Evolutionary conservation across 305 asterid species (phyloP).

Genomic region (Fraxinus dipetala): DNA sequence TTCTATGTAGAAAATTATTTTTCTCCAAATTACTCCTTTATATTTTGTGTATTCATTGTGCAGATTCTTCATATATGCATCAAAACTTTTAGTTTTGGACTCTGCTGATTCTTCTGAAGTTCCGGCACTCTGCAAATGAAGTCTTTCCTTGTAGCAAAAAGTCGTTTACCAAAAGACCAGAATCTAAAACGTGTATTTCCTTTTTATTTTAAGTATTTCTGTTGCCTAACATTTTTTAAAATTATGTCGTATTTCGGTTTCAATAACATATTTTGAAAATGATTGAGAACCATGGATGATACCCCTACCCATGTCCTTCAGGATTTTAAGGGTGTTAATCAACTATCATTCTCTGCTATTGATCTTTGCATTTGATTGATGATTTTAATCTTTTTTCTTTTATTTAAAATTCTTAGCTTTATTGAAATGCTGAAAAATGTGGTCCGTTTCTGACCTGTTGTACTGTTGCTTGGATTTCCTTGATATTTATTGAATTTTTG

Average conservation of each 20-base stretch:
- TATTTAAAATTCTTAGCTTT: neutral
- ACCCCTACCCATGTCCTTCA: neutral
- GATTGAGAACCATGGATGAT: constrained; percentile 26
- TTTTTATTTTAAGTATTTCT: constrained; percentile 20
- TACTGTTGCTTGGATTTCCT: neutral
- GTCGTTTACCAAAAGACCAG: constrained; percentile 34
- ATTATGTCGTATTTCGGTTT: constrained; percentile 26
- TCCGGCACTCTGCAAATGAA: constrained; percentile 75
- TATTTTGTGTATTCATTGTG: constrained; percentile 35
- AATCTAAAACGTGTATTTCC: constrained; percentile 38
- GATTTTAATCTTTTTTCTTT: neutral
- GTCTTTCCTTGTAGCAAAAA: constrained; percentile 59
- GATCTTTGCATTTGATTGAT: neutral
- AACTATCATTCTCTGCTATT: constrained; percentile 10
- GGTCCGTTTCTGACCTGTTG: neutral
- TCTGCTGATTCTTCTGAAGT: constrained; percentile 94
- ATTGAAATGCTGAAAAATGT: neutral
- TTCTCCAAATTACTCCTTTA: constrained; percentile 25
- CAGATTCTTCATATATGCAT: constrained; percentile 42
- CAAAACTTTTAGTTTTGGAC: constrained; percentile 45
- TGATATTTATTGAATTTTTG: neutral
- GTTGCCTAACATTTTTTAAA: constrained; percentile 27
- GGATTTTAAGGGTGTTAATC: constrained; percentile 12
- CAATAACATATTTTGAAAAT: constrained; percentile 17
- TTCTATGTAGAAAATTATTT: neutral